Evolutionary conservation across 768 basidiomycete genomes (phyloP), one percentile per base, ranked within the genome.

Genomic region (Cubamyces lactineus): DNA sequence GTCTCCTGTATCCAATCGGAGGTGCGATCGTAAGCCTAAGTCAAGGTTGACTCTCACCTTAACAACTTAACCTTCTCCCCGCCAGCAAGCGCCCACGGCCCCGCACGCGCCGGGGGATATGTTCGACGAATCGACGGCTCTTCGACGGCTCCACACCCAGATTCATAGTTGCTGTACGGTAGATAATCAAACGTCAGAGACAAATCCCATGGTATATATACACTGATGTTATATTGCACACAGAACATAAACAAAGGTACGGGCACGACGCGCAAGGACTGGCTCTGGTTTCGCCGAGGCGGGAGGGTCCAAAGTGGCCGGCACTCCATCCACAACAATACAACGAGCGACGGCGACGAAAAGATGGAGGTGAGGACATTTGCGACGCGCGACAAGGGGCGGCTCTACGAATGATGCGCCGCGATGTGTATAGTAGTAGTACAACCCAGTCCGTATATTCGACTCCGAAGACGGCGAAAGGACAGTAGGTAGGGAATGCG

Each of bases 301-400:
- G 39, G 53, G 57, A 63, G 57, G 62, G 62, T 63, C 62, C 57
- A 34, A 34, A 34, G 62, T 63, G 62, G 52, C 62, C 57, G 62
- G 62, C 57, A 63, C 57, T 59, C 62, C 59, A 55, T 55, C 62
- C 57, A 17, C 52, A 59, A 38, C 39, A 30, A 51, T 63, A 63
- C 59, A 53, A 47, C 34, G 59, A 60, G 38, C 2, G 59, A 43
- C 34, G 11, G 34, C 34, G 9, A 34, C 5, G 34, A 5, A 34
- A 11, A 34, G 34, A 34, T 7, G 34, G 34, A 11, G 9, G 34
- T 11, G 34, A 34, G 34, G 34, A 34, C 11, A 9, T 1, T 11
- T 9, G 34, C 34, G 24, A 19, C 28, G 19, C 59, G 58, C 57
- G 38, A 45, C 41, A 50, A 49, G 26, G 41, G 57, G 16, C 41